phyloP scores from a whole-genome alignment of 192 early-diverging fungal species.

The Globomyces pollinis-pini region DNA sequence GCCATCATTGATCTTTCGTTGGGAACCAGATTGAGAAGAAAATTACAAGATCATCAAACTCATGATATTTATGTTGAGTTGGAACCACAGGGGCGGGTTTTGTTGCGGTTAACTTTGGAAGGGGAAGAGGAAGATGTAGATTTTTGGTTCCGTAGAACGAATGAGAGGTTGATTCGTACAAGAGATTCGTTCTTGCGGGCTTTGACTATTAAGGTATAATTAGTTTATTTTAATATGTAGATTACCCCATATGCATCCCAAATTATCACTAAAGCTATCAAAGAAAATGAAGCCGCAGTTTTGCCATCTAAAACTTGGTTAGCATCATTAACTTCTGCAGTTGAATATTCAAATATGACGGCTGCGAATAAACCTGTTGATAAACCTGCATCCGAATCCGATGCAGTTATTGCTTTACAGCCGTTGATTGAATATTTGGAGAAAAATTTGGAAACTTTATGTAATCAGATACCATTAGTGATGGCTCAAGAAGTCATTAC shows the following conservation, averaged over 20 bases:
- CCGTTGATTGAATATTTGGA: conserved; percentile 48
- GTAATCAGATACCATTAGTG: conserved; percentile 25
- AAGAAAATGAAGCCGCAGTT: conserved; percentile 44
- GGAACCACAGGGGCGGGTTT: conserved; percentile 47
- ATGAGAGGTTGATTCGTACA: conserved; percentile 39
- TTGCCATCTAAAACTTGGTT: conserved; percentile 37
- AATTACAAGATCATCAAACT: conserved; percentile 45
- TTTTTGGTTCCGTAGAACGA: conserved; percentile 44
- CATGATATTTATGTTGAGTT: conserved; percentile 50
- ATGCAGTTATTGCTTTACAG: conserved; percentile 34
- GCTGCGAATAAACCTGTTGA: conserved; percentile 26
- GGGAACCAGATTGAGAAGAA: conserved; percentile 31
- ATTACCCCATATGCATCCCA: conserved; percentile 36
- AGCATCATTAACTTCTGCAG: conserved; percentile 27
- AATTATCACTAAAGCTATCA: conserved; percentile 38
- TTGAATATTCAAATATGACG: conserved; percentile 42
- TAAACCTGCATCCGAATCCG: conserved; percentile 18
- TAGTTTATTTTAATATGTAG: conserved; percentile 14
- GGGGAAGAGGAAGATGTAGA: conserved; percentile 51
- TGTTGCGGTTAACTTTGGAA: conserved; percentile 46
- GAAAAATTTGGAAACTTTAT: conserved; percentile 46
- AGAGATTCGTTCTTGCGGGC: conserved; percentile 44
- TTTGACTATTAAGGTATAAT: conserved; percentile 25
- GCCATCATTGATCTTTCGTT: conserved; percentile 32
- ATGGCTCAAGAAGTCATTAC: conserved; percentile 53